Evolutionary conservation across 1,139 yeast species (phyloP).

Genomic region (Pichia sp.): DNA sequence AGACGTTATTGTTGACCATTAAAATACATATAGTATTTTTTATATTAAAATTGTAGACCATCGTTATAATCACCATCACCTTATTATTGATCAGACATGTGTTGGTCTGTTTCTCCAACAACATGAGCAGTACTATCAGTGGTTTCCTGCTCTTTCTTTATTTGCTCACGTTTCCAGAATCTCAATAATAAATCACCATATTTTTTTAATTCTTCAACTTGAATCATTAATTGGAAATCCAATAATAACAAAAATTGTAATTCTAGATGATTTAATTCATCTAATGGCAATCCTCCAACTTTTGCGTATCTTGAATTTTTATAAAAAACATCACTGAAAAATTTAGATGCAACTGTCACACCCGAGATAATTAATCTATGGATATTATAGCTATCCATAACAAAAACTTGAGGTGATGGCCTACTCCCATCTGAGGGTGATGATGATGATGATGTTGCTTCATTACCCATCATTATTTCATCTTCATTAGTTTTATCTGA

Average conservation of each 20-base stretch:
- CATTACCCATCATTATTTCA: conserved; percentile 17
- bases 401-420: conserved; percentile 52
- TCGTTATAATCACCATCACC: neutral
- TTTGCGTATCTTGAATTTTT: conserved; percentile 94
- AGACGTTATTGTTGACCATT: too few relatives aligned
- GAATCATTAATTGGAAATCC: conserved; percentile 82
- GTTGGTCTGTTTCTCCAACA: neutral
- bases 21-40: too few relatives aligned
- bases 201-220: conserved; percentile 83
- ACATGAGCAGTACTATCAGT: neutral
- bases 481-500: conserved; percentile 28
- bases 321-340: conserved; percentile 92
- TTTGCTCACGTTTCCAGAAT: conserved; percentile 70
- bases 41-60: too few relatives aligned
- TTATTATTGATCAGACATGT: neutral
- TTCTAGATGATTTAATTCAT: conserved; percentile 88
- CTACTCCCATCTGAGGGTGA: neutral
- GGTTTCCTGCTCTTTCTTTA: neutral
- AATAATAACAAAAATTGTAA: conserved; percentile 77
- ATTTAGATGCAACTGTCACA: conserved; percentile 90
- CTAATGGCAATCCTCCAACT: conserved; percentile 94
- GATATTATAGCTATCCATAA: conserved; percentile 92
- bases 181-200: conserved; percentile 81
- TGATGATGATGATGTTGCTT: too few relatives aligned
- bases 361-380: conserved; percentile 95